phyloP scores from a whole-genome alignment of 805 yeast genomes.

The Kuraishia borneana region DNA sequence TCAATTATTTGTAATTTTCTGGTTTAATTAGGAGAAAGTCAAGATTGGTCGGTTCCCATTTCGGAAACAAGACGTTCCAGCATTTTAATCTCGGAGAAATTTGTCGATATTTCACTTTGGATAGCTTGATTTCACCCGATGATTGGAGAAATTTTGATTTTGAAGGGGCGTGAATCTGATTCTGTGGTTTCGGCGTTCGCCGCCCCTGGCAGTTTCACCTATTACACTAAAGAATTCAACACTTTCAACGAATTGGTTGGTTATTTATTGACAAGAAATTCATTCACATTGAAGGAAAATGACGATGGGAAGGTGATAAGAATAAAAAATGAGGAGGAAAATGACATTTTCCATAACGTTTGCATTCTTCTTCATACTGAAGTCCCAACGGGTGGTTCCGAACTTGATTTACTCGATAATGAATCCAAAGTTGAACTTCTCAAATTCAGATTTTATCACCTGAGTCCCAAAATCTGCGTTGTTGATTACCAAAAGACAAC shows the following conservation, averaged over 20 bases:
- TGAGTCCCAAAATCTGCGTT: constrained; percentile 15
- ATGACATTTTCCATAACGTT: constrained; percentile 11
- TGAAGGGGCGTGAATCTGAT: no score
- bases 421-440: constrained; percentile 6
- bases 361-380: constrained; percentile 11
- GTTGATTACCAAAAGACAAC: no score
- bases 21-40: no score
- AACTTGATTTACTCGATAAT: neutral
- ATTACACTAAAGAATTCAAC: neutral
- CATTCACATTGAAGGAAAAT: neutral
- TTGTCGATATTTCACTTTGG: no score
- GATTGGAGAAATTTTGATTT: no score
- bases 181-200: no score
- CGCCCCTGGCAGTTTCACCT: no score
- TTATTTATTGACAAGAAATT: neutral
- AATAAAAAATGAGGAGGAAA: constrained; percentile 8
- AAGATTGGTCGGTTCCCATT: no score
- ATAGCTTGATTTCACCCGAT: no score
- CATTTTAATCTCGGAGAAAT: no score
- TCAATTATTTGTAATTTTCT: no score
- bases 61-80: no score
- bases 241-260: constrained; percentile 1
- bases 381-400: neutral
- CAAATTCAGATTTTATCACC: constrained; percentile 15
- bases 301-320: neutral